Conservation (phyloP, 352 stramenopile genomes). For the Pythium guiyangense region DNA sequence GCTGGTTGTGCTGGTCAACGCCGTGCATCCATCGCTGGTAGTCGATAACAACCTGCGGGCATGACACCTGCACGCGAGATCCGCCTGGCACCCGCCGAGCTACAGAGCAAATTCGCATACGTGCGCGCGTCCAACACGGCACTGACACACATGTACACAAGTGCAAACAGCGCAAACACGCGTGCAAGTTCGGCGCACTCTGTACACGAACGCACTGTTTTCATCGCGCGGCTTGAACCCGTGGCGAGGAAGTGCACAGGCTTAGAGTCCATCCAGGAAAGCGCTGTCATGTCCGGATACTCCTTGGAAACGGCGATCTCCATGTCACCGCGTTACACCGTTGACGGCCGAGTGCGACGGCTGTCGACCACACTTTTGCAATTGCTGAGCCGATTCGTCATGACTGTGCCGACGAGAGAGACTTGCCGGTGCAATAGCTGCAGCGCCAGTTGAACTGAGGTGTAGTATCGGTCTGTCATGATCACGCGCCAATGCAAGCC, state of each 20-base stretch:
- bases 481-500: background rate
- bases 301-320: background rate
- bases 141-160: too few relatives aligned
- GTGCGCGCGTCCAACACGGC: too few relatives aligned
- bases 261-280: background rate
- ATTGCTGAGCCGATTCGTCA: background rate
- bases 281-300: background rate
- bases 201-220: too few relatives aligned
- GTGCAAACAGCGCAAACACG: too few relatives aligned
- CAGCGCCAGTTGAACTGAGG: background rate
- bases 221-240: background rate
- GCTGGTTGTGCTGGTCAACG: background rate
- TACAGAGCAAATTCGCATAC: too few relatives aligned
- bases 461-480: background rate
- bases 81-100: too few relatives aligned
- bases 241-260: background rate
- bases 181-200: too few relatives aligned
- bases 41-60: background rate
- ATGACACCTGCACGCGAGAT: too few relatives aligned
- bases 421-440: background rate
- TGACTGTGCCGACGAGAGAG: background rate
- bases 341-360: background rate
- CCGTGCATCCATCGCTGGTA: background rate
- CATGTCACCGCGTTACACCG: background rate
- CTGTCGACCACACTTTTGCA: background rate